A percentile compares a stretch with the other conserved stretches of the same genome.
phyloP scores from a whole-genome alignment of 2,329 filamentous ascomycete species.

The Penicillium sp. region DNA sequence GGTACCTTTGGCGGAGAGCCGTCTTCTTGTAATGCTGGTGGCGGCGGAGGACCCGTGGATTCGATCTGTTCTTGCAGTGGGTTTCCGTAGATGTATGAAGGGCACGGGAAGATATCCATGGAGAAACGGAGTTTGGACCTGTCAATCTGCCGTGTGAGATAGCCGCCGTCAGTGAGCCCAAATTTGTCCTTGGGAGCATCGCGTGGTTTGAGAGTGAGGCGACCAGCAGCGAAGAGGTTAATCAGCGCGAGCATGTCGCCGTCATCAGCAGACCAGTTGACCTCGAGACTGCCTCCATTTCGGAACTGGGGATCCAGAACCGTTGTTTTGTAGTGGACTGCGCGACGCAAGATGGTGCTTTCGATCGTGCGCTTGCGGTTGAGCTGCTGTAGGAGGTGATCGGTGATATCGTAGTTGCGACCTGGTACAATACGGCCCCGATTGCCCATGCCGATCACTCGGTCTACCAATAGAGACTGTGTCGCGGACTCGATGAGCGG shows the following conservation, averaged over 20 bases:
- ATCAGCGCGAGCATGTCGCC: constrained; percentile 42
- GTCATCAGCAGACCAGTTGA: constrained; percentile 39
- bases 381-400: constrained; percentile 38
- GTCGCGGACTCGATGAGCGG: constrained; percentile 37
- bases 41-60: constrained; percentile 25
- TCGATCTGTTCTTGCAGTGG: constrained; percentile 25
- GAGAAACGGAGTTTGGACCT: constrained; percentile 41
- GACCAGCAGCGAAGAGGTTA: constrained; percentile 38
- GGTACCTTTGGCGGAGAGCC: constrained; percentile 34
- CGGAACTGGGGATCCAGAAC: constrained; percentile 40
- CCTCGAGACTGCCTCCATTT: constrained; percentile 25
- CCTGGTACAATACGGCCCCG: constrained; percentile 39
- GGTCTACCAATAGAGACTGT: constrained; percentile 38
- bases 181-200: constrained; percentile 43
- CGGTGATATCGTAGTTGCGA: constrained; percentile 43
- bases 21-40: constrained; percentile 7
- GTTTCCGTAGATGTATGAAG: constrained; percentile 40
- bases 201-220: constrained; percentile 34
- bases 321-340: constrained; percentile 40
- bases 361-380: constrained; percentile 41
- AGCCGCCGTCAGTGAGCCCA: constrained; percentile 45
- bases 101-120: constrained; percentile 36
- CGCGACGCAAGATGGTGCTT: constrained; percentile 37
- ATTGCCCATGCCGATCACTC: constrained; percentile 38
- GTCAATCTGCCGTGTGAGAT: constrained; percentile 45